Conservation (phyloP, 805 yeast species). For the Candida tibetensis region DNA sequence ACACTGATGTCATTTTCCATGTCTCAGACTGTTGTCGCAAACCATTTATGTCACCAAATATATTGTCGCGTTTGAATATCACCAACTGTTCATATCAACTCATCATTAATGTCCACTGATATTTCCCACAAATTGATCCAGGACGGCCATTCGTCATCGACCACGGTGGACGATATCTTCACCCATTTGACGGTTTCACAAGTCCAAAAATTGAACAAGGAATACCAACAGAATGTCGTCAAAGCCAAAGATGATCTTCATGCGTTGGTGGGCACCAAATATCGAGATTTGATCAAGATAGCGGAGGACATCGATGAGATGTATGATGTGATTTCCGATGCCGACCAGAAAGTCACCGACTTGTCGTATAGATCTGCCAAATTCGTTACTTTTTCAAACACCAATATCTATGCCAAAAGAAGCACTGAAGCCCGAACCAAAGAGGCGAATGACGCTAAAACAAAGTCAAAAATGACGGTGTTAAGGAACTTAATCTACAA, state of each 20-base stretch:
- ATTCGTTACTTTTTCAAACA: constrained; percentile 25
- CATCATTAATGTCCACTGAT: no score
- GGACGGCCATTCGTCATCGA: constrained; percentile 5
- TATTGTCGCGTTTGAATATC: no score
- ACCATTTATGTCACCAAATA: no score
- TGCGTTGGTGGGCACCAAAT: constrained; percentile 37
- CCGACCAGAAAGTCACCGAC: constrained; percentile 26
- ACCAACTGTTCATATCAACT: no score
- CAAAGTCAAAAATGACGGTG: constrained; percentile 20
- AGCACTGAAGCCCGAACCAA: constrained; percentile 17
- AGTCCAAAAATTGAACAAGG: constrained; percentile 28
- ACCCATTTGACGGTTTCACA: constrained; percentile 29
- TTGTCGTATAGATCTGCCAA: constrained; percentile 30
- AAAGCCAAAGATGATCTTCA: constrained; percentile 34
- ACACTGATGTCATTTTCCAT: no score
- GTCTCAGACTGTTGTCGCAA: no score
- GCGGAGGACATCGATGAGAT: constrained; percentile 42
- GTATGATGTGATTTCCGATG: constrained; percentile 19
- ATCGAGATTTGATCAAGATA: constrained; percentile 41
- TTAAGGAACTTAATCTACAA: constrained; percentile 30
- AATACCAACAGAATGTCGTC: constrained; percentile 26
- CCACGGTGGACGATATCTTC: constrained; percentile 36
- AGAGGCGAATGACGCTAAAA: constrained; percentile 18
- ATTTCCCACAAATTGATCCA: constrained; percentile 3
- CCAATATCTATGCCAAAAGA: constrained; percentile 17